Evolutionary conservation across 805 yeast genomes (phyloP).

Genomic region (Jamesozyma piceae): DNA sequence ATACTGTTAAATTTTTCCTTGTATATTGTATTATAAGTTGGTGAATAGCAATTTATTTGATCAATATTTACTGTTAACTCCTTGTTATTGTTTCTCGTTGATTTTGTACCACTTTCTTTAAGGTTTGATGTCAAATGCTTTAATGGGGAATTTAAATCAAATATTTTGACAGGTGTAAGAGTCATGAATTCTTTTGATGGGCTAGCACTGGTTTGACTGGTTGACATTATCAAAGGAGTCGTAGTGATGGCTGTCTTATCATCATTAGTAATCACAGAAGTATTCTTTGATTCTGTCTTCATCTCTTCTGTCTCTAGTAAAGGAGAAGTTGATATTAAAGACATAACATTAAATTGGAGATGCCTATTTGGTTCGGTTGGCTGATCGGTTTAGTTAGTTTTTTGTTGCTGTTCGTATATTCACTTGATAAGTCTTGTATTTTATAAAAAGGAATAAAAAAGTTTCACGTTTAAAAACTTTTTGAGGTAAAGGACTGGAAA

Average conservation of each 20-base stretch:
- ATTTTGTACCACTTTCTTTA: background rate
- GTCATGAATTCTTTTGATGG: slow-evolving; percentile 19
- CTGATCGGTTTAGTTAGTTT: too few species aligned
- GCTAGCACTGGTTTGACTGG: background rate
- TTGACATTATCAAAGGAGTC: background rate
- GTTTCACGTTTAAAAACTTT: too few species aligned
- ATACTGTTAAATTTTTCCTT: slow-evolving; percentile 27
- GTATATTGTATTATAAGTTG: slow-evolving; percentile 10
- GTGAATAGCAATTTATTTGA: slow-evolving; percentile 1
- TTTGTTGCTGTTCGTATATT: too few species aligned
- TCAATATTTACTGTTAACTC: background rate
- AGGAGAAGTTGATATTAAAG: background rate
- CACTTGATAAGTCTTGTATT: too few species aligned
- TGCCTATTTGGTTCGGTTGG: too few species aligned
- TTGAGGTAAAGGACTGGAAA: too few species aligned
- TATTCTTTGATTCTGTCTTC: background rate
- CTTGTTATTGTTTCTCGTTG: background rate
- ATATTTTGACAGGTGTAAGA: slow-evolving; percentile 23
- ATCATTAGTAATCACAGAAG: background rate
- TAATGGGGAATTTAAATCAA: slow-evolving; percentile 15
- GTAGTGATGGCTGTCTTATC: background rate
- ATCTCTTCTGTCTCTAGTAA: background rate
- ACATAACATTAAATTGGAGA: too few species aligned
- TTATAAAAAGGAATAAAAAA: too few species aligned
- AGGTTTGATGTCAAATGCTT: background rate